Percentiles rank a stretch among this genome's conserved stretches.
Conservation (phyloP, 139 green algal genomes). For the Chlamydomonas schloesseri region DNA sequence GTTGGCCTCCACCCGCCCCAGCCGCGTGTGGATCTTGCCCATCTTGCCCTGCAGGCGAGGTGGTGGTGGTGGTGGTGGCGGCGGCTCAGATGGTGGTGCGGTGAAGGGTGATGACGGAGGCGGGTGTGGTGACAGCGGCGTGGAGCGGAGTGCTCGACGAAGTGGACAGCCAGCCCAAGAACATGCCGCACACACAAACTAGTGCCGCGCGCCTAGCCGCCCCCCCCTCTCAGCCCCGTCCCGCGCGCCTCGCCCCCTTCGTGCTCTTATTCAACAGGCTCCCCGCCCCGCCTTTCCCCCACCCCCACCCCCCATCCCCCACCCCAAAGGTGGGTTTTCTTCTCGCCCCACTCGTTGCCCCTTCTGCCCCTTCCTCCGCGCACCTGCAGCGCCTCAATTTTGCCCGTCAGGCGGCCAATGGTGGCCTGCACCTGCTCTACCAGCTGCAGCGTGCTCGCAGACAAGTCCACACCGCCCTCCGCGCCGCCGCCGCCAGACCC, state of each 20-base stretch:
- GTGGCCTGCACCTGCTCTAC: conserved; percentile 50
- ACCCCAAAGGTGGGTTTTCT: neutral
- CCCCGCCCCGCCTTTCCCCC: no score
- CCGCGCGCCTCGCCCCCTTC: no score
- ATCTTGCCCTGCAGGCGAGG: conserved; percentile 31
- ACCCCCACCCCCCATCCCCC: neutral
- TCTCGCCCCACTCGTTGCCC: neutral
- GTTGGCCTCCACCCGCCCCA: conserved; percentile 42
- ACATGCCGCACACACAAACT: no score
- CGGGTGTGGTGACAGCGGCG: no score
- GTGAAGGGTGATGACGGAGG: no score
- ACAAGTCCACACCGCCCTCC: conserved; percentile 2
- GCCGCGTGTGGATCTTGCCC: conserved; percentile 39
- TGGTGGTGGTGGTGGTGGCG: neutral
- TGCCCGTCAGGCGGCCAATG: conserved; percentile 31
- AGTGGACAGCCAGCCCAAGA: no score
- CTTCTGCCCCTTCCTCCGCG: neutral
- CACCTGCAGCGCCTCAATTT: conserved; percentile 50
- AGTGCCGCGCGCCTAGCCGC: no score
- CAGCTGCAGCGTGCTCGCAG: conserved; percentile 28
- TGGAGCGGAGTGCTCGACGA: no score
- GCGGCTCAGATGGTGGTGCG: no score
- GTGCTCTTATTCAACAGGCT: no score
- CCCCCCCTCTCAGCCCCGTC: no score
- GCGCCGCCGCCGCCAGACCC: neutral